Conservation (phyloP, 345 rosid species). For the Sonneratia alba region DNA sequence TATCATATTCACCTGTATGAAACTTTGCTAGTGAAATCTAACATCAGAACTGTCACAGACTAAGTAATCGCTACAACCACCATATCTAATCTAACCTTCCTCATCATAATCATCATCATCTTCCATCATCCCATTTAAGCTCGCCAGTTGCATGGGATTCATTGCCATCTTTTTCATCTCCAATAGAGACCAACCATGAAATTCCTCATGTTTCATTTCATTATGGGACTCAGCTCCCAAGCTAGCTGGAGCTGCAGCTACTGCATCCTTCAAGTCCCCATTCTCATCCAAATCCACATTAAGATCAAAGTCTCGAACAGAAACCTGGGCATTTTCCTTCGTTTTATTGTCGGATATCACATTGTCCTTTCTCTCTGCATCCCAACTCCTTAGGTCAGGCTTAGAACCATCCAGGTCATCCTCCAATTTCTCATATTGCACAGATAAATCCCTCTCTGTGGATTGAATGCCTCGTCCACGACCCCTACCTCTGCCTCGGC, state of each 20-base stretch:
- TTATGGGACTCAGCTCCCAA: conserved; percentile 2
- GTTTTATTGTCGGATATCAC: conserved; percentile 13
- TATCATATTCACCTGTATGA: conserved; percentile 3
- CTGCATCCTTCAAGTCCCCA: conserved; percentile 23
- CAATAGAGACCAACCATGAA: conserved; percentile 22
- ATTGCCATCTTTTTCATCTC: conserved; percentile 32
- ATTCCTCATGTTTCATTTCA: conserved; percentile 23
- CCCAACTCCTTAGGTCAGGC: conserved; percentile 7
- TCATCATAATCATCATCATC: conserved; percentile 51
- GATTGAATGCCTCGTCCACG: conserved; percentile 27
- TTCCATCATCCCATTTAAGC: conserved; percentile 23
- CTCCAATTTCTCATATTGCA: conserved; percentile 1
- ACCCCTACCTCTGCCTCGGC: conserved; percentile 39
- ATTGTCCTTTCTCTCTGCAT: conserved; percentile 7
- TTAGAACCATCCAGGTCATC: conserved; percentile 1
- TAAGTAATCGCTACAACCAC: background rate
- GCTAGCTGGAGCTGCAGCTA: background rate
- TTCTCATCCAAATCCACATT: conserved; percentile 47
- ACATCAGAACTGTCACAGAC: background rate
- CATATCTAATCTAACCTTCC: conserved; percentile 17
- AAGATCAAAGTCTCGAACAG: conserved; percentile 42
- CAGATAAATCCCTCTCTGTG: conserved; percentile 11
- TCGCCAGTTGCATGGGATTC: conserved; percentile 20
- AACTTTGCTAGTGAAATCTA: conserved; percentile 4
- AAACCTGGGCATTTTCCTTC: conserved; percentile 14